Evolutionary conservation across 371 early-diverging fungal species (phyloP).

Genomic region (Zancudomyces culisetae): DNA sequence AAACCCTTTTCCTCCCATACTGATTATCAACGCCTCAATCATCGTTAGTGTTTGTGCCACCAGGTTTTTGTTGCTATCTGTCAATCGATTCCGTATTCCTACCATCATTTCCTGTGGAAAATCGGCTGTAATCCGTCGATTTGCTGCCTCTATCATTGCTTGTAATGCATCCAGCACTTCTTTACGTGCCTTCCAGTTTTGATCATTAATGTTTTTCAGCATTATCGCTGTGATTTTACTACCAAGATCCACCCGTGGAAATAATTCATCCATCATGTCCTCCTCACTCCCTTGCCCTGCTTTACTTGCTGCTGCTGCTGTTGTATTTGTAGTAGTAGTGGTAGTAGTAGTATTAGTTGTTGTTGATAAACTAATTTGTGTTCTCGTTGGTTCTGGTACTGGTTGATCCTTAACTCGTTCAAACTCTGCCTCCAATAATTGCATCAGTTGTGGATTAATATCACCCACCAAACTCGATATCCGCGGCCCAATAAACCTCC

Average conservation of each 20-base stretch:
- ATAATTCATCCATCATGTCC: constrained; percentile 59
- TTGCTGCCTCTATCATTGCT: constrained; percentile 44
- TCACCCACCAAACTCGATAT: constrained; percentile 64
- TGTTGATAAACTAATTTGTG: no score
- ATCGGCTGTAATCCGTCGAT: constrained; percentile 66
- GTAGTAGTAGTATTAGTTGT: constrained; percentile 2
- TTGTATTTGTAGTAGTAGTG: not conserved
- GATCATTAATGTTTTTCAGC: constrained; percentile 45
- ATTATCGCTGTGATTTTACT: constrained; percentile 30
- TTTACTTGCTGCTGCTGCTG: not conserved
- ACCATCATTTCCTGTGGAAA: constrained; percentile 45
- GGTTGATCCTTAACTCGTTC: constrained; percentile 58
- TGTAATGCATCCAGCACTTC: constrained; percentile 72
- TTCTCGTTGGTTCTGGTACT: constrained; percentile 47
- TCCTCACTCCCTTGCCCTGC: constrained; percentile 15
- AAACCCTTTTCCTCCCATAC: constrained; percentile 76
- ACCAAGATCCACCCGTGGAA: constrained; percentile 68
- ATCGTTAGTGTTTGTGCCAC: constrained; percentile 53
- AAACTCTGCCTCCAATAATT: constrained; percentile 78
- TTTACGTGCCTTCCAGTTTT: constrained; percentile 88
- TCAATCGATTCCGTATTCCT: constrained; percentile 60
- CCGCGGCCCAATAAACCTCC: constrained; percentile 68
- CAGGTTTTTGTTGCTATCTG: constrained; percentile 80
- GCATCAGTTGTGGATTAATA: constrained; percentile 55
- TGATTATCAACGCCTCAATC: constrained; percentile 41